A percentile compares a stretch with the other conserved stretches of the same genome.
phyloP scores from a whole-genome alignment of 1,139 yeast genomes.

The Arxiozyma telluris region DNA sequence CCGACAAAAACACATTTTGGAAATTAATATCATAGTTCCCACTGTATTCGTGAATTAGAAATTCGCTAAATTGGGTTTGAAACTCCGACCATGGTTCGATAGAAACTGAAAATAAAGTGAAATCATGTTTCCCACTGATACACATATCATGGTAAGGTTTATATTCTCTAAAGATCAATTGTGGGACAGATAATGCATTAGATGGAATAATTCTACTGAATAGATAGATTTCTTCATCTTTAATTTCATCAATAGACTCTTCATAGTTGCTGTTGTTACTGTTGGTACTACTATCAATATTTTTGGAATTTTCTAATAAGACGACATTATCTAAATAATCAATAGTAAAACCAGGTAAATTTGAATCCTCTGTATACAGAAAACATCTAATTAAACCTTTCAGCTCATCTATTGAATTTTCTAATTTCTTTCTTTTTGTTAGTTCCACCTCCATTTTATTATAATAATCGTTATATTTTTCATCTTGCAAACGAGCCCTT shows the following conservation, averaged over 20 bases:
- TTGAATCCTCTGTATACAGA: slow-evolving; percentile 16
- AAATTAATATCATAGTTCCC: slow-evolving; percentile 4
- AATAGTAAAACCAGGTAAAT: slow-evolving; percentile 5
- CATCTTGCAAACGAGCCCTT: slow-evolving; percentile 16
- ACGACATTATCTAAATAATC: slow-evolving; percentile 13
- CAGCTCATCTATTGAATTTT: slow-evolving; percentile 45
- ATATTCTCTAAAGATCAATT: slow-evolving; percentile 20
- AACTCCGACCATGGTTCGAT: slow-evolving; percentile 13
- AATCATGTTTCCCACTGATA: slow-evolving; percentile 15
- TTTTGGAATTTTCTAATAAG: not conserved
- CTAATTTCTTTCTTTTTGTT: slow-evolving; percentile 35
- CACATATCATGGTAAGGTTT: slow-evolving; percentile 26
- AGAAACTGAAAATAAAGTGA: slow-evolving; percentile 22
- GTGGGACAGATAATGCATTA: slow-evolving; percentile 7
- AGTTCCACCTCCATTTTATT: slow-evolving; percentile 21
- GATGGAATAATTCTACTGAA: slow-evolving; percentile 11
- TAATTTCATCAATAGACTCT: not conserved
- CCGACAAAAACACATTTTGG: slow-evolving; percentile 8
- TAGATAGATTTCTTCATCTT: slow-evolving; percentile 12
- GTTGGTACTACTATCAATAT: not conserved
- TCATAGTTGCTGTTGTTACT: not conserved
- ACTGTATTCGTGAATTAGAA: slow-evolving; percentile 3
- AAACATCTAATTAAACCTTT: slow-evolving; percentile 32
- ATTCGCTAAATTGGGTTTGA: slow-evolving; percentile 9
- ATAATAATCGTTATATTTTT: slow-evolving; percentile 18